Evolutionary conservation across 2,329 filamentous ascomycete genomes (phyloP).

Genomic region (Curvularia verruculosa): DNA sequence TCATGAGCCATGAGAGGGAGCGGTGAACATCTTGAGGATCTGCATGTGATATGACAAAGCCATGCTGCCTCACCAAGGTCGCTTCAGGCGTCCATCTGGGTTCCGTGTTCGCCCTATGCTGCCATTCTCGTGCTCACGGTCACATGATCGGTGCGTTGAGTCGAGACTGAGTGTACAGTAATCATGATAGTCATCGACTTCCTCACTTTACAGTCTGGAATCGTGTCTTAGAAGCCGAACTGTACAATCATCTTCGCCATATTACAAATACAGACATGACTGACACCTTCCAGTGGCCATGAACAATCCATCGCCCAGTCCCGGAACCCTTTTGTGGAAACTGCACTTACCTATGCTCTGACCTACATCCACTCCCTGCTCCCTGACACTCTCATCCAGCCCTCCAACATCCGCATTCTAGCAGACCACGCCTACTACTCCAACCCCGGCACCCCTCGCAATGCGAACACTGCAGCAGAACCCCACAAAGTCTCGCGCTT

Average conservation of each 20-base stretch:
- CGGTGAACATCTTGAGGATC: background rate
- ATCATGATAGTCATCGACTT: background rate
- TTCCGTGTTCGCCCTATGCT: background rate
- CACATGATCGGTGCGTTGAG: background rate
- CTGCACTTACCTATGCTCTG: constrained; percentile 83
- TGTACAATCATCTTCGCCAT: background rate
- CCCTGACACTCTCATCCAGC: constrained; percentile 62
- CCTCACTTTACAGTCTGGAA: background rate
- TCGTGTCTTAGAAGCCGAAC: background rate
- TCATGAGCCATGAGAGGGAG: background rate
- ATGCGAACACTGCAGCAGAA: constrained; percentile 2
- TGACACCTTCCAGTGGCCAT: constrained; percentile 36
- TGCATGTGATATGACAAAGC: background rate
- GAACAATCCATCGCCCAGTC: constrained; percentile 51
- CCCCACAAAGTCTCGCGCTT: constrained; percentile 61
- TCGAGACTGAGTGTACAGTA: background rate
- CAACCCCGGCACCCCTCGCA: constrained; percentile 32
- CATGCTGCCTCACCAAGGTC: background rate
- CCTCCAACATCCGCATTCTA: constrained; percentile 81
- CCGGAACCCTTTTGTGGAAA: constrained; percentile 89
- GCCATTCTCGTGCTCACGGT: background rate
- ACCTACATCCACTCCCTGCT: constrained; percentile 71
- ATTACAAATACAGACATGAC: background rate
- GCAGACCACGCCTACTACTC: constrained; percentile 99
- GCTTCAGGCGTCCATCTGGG: background rate